Evolutionary conservation across 129 eudicot species (phyloP), one percentile per base, ranked within the genome.

Genomic region (Sambucus nigra): DNA sequence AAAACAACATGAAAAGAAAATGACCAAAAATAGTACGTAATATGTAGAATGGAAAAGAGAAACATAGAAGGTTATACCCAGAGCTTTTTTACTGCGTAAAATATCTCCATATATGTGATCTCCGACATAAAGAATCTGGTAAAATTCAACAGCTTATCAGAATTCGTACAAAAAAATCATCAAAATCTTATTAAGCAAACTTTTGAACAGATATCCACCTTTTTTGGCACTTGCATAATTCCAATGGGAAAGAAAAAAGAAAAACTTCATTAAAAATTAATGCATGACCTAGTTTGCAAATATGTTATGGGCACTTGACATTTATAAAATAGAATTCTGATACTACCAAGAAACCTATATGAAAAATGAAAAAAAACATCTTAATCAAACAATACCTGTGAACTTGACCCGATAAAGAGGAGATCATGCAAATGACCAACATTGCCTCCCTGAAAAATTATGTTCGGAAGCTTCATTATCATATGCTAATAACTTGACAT

Each of bases 21-120:
- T 21, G 20, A 10, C 27, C 6, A 53, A 41, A 45, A 38, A 53
- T 14, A 23, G 11, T 48, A 39, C 4, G 46, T n/a, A 6, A 2
- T 40, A 0, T 16, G 19, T 7, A 5, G 5, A 25, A 40, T 45
- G 22, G 47, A 29, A 40, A 47, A 21, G 23, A 29, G 35, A 59
- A 32, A 39, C 7, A 24, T 59, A 28, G 25, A 57, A 51, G 16
- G 57, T 53, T 68, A 51, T 85, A 91, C 99, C 99, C 9, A 82
- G 69, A 64, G 77, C 88, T 49, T 91, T 91, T 86, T 91, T 91
- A 68, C 99, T 91, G 62, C 94, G 89, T 41, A 91, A 65, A 56
- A 91, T 91, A 73, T 91, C 99, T 39, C 99, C 99, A 57, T 91
- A 91, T 58, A 91, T 91, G 70, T 91, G 95, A 64, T 91, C 99